phyloP scores from a whole-genome alignment of 345 rosid species.

The Moricandia moricandioides region DNA sequence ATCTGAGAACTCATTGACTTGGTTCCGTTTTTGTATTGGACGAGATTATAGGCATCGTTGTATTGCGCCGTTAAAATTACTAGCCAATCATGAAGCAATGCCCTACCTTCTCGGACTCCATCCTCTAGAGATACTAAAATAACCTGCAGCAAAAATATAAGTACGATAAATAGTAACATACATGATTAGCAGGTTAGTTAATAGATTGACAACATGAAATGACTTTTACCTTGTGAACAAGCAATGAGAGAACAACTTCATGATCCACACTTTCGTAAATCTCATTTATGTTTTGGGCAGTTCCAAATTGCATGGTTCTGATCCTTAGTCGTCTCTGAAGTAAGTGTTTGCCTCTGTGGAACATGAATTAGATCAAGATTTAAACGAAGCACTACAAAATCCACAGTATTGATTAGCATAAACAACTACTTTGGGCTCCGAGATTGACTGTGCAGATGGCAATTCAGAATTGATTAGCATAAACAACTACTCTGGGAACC shows the following conservation, averaged over 20 bases:
- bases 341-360: conserved; percentile 59
- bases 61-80: conserved; percentile 84
- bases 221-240: conserved; percentile 77
- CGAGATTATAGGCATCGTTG: conserved; percentile 67
- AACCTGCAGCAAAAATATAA: conserved; percentile 43
- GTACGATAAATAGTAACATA: neutral
- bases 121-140: conserved; percentile 84
- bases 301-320: conserved; percentile 75
- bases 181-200: neutral
- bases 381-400: conserved; percentile 1
- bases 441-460: neutral
- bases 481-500: too few relatives aligned
- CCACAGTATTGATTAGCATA: neutral
- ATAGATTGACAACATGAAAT: conserved; percentile 4
- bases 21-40: conserved; percentile 61
- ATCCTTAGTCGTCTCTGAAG: conserved; percentile 84
- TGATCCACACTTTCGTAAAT: conserved; percentile 83
- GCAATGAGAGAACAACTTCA: conserved; percentile 79
- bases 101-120: conserved; percentile 94
- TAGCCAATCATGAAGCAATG: conserved; percentile 94
- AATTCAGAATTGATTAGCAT: too few relatives aligned
- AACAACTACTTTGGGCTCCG: neutral
- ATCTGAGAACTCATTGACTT: conserved; percentile 54
- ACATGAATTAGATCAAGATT: conserved; percentile 26
- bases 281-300: conserved; percentile 71